Evolutionary conservation across 2,329 filamentous ascomycete species (phyloP).

Genomic region (Trichoderma oligosporum): DNA sequence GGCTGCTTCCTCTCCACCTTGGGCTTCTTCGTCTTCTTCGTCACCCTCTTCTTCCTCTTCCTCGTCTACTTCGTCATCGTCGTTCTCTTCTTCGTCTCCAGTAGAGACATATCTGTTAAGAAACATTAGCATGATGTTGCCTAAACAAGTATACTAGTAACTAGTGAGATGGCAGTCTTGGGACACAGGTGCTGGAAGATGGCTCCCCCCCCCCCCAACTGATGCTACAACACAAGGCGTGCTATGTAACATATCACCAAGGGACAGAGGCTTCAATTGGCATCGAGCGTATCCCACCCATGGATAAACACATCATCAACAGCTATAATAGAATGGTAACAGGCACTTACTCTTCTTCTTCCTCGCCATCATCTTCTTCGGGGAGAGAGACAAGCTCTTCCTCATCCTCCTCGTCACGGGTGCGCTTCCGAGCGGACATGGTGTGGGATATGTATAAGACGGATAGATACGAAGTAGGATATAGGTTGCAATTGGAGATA

Average conservation of each 20-base stretch:
- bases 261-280: slow-evolving; percentile 1
- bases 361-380: slow-evolving; percentile 48
- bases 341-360: slow-evolving; percentile 51
- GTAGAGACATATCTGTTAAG: slow-evolving; percentile 35
- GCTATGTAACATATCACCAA: not conserved
- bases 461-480: not conserved
- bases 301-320: not conserved
- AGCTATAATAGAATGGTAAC: not conserved
- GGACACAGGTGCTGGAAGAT: not conserved
- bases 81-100: slow-evolving; percentile 41
- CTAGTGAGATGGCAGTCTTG: not conserved
- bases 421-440: slow-evolving; percentile 46
- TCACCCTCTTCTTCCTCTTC: slow-evolving; percentile 39
- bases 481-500: slow-evolving; percentile 6
- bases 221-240: slow-evolving; percentile 1
- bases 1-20: slow-evolving; percentile 29
- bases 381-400: slow-evolving; percentile 54
- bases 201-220: no score
- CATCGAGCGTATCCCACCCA: not conserved
- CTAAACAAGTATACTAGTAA: not conserved
- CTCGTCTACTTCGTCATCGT: slow-evolving; percentile 39
- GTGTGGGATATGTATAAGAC: slow-evolving; percentile 14
- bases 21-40: slow-evolving; percentile 33
- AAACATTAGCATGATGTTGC: not conserved
- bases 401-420: slow-evolving; percentile 59